Evolutionary conservation across 441 rosid genomes (phyloP).

Genomic region (Erodium texanum): DNA sequence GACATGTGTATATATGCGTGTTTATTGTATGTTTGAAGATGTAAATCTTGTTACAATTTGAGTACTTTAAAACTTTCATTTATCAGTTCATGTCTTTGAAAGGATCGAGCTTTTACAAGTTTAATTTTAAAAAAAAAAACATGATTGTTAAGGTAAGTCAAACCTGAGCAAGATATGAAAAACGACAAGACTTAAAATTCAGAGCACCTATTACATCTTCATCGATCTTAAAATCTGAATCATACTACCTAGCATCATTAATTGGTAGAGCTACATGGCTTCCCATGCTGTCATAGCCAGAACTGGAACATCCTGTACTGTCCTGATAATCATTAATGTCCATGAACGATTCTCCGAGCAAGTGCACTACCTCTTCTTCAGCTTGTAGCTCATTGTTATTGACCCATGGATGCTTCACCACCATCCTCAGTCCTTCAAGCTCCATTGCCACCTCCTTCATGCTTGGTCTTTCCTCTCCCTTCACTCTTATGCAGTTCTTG

Average conservation of each 20-base stretch:
- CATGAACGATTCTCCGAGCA: not conserved
- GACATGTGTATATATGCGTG: too few species aligned
- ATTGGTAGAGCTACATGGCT: not conserved
- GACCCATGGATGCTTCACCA: conserved; percentile 11
- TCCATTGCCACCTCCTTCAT: conserved; percentile 29
- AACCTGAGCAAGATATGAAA: too few species aligned
- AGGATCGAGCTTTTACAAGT: too few species aligned
- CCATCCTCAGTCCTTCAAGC: conserved; percentile 19
- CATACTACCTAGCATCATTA: not conserved
- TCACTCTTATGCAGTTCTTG: conserved; percentile 28
- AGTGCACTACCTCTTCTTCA: not conserved
- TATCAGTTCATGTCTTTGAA: too few species aligned
- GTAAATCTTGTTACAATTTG: too few species aligned
- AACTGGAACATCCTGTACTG: not conserved
- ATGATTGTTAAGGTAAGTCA: too few species aligned
- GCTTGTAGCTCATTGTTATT: not conserved
- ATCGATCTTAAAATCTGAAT: too few species aligned
- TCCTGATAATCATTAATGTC: not conserved
- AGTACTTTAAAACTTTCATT: too few species aligned
- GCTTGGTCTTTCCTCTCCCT: conserved; percentile 30
- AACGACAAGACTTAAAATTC: too few species aligned
- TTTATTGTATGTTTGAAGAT: too few species aligned
- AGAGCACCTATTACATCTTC: too few species aligned
- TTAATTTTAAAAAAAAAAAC: too few species aligned
- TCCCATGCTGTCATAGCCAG: not conserved